Evolutionary conservation across 73 alveolate species (phyloP), one percentile per base, ranked within the genome.

Genomic region (Blepharisma japonicum): DNA sequence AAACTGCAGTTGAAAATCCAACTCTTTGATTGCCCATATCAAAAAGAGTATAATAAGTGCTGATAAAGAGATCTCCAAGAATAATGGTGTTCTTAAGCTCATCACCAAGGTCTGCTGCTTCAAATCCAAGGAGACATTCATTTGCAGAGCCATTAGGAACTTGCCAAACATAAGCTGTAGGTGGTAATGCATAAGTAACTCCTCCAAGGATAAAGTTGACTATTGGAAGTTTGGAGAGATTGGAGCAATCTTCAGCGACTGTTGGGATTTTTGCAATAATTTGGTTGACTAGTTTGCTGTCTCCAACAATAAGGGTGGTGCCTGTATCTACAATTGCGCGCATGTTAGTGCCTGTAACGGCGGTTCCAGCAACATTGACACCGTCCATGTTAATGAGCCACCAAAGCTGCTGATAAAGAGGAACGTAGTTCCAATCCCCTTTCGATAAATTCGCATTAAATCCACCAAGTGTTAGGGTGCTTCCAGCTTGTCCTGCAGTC

Each of bases 61-160:
- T 68, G 82, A 86, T 81, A 81, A 86, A 86, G 49, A 81, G 77
- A 55, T 86, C 92, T 18, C 92, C 92, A 51, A 86, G 77, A 55
- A 86, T 86, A 32, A 32, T 32, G 42, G 42, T 32, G 42, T 32
- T 32, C 42, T 32, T 32, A 32, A 32, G 42, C 42, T 32, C 42
- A 1, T 32, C 42, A 32, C 42, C 42, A 32, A 32, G 42, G 42
- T 32, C 42, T 32, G 42, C 42, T 32, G 42, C 42, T 32, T 32
- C 42, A 32, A 32, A 32, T 32, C 42, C 42, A 32, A 32, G 42
- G 42, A 32, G 42, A 32, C 42, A 32, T 32, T 32, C 42, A 32
- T 32, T 32, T 1, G 56, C 80, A 25, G 55, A 61, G 32, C 77
- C 80, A 20, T 55, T 54, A 84, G 74, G 48, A 53, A 82, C 89